These are phyloP conservation scores for Knufia fluminis DNA, from an alignment of 2,329 filamentous ascomycete genomes.

Conservation along the genomic window DNA sequence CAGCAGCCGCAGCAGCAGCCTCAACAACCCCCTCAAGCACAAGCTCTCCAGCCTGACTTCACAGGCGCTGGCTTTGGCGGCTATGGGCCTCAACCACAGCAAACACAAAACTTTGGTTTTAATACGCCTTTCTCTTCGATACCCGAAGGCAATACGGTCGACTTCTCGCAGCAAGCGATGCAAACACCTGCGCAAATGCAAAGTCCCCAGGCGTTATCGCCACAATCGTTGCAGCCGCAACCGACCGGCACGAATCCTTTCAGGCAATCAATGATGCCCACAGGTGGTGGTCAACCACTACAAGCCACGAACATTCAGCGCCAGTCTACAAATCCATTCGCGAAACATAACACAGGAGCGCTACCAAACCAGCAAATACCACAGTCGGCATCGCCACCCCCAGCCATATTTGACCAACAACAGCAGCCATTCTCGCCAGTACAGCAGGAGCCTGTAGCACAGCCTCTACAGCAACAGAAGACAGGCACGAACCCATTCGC, in stretches of 20 bases:
- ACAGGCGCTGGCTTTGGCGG: conserved; percentile 78
- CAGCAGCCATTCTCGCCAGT: conserved; percentile 29
- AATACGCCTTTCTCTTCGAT: conserved; percentile 37
- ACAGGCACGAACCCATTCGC: conserved; percentile 67
- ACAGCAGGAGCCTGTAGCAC: conserved; percentile 29
- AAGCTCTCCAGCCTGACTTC: conserved; percentile 49
- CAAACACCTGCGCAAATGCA: not conserved
- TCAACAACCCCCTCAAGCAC: conserved; percentile 24
- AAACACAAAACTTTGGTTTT: conserved; percentile 28
- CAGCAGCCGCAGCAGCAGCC: conserved; percentile 22
- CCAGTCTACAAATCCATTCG: conserved; percentile 80
- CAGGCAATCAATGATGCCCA: conserved; percentile 74
- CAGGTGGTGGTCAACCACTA: conserved; percentile 30
- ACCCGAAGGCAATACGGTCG: conserved; percentile 40
- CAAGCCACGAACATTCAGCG: conserved; percentile 40
- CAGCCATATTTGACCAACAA: conserved; percentile 22
- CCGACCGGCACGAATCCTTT: conserved; percentile 80
- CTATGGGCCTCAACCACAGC: conserved; percentile 61
- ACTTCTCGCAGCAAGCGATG: conserved; percentile 37
- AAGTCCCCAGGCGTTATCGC: conserved; percentile 24
- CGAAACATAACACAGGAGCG: conserved; percentile 46
- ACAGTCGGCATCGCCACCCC: conserved; percentile 27
- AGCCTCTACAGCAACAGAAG: conserved; percentile 46
- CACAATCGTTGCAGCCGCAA: conserved; percentile 33
- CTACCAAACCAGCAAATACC: conserved; percentile 9